Base-by-base conservation (phyloP, 257 asterid genomes). In the Penstemon barbatus region DNA sequence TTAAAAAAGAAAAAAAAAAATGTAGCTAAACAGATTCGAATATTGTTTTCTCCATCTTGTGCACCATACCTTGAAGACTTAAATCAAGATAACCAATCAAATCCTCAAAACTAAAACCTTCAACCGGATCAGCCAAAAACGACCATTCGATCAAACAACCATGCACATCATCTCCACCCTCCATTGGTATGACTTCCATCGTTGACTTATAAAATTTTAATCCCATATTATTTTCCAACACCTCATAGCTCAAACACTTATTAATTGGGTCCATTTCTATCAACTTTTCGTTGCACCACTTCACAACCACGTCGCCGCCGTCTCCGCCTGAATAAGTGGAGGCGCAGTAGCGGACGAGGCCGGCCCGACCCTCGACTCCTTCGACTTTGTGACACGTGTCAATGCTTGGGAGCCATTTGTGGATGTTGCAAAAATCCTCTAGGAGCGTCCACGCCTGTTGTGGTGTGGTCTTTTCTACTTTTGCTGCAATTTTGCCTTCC, bases 141-240 rank as follows among this genome's bases (percentile, higher is more conserved):
- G 88, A 79, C 97, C 97, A 88, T 41, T 85, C 86, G 75, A 90
- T 84, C 86, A 69, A 39, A 57, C 94, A 88, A 3, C 92, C 78
- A 7, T 4, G 4, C 63, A 9, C 38, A 0, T 54, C 88, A 63
- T 61, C 83, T 37, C 60, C 83, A 11, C 68, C 82, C 66, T 45
- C 18, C 51, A 68, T 41, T 4, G 82, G 44, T 48, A 61, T 8
- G 0, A 86, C 86, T 65, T 73, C 77, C 0, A 85, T 60, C 8
- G 83, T 85, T 5, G 91, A 48, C 63, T 68, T 40, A 19, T 80
- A 90, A 3, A 74, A 57, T 61, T 66, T 84, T 5, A 87, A 53
- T 13, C 97, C 95, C 69, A 90, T 59, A 65, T 90, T 90, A 37
- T 84, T 87, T 0, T 86, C 85, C 74, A 83, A 18, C 3, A 79